These are phyloP conservation scores for Alternaria alternata DNA, from an alignment of 2,329 filamentous ascomycete genomes.

Conservation along the genomic window DNA sequence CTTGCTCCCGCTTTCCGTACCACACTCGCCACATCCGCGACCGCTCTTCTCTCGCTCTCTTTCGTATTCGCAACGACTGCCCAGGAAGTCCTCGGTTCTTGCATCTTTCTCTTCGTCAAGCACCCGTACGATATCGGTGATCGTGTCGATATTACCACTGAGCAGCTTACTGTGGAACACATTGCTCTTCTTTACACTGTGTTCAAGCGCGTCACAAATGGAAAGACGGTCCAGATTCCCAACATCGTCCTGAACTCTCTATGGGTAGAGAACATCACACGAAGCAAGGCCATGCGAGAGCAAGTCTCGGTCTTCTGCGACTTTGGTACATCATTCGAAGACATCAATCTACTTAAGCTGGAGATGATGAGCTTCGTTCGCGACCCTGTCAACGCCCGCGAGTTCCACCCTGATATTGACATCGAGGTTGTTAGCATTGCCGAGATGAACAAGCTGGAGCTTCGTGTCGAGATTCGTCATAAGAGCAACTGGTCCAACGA, in stretches of 20 bases:
- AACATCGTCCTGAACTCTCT: conserved; percentile 91
- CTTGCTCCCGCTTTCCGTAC: conserved; percentile 86
- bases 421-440: conserved; percentile 81
- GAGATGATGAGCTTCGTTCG: conserved; percentile 89
- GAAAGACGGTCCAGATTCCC: conserved; percentile 82
- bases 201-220: conserved; percentile 82
- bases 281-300: conserved; percentile 92
- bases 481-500: conserved; percentile 77
- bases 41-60: conserved; percentile 90
- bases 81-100: conserved; percentile 96
- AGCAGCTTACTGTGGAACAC: conserved; percentile 84
- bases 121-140: conserved; percentile 97
- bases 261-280: conserved; percentile 95
- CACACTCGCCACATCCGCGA: conserved; percentile 88
- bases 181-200: conserved; percentile 94
- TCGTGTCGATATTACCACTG: conserved; percentile 79
- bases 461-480: conserved; percentile 85
- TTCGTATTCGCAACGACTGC: conserved; percentile 93
- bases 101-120: conserved; percentile 98
- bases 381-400: conserved; percentile 83
- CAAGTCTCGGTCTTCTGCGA: conserved; percentile 79
- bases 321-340: conserved; percentile 88
- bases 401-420: conserved; percentile 86
- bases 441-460: conserved; percentile 85
- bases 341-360: conserved; percentile 81